phyloP scores from a whole-genome alignment of 352 stramenopile genomes.

The Globisporangium paroecandrum region DNA sequence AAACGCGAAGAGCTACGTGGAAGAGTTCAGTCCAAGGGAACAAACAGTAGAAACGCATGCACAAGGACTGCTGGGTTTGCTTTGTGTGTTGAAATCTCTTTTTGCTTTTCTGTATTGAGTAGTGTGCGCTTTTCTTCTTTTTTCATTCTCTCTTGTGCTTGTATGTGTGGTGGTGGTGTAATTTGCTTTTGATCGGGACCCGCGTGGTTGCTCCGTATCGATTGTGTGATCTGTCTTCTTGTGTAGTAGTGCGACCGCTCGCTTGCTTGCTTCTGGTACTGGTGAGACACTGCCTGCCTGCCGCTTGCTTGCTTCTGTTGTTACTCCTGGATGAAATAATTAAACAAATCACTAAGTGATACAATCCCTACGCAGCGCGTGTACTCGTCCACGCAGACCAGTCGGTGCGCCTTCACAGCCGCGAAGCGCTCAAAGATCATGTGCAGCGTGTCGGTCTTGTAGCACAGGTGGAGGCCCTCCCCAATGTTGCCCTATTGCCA shows the following conservation, averaged over 20 bases:
- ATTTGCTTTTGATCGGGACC: not conserved
- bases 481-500: slow-evolving; percentile 51
- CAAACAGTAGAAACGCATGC: not conserved
- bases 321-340: slow-evolving; percentile 87
- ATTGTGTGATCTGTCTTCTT: not conserved
- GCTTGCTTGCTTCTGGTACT: not conserved
- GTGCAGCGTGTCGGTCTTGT: slow-evolving; percentile 87
- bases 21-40: not conserved
- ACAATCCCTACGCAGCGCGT: slow-evolving; percentile 78
- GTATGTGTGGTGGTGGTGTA: not conserved
- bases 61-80: not conserved
- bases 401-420: slow-evolving; percentile 79
- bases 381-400: slow-evolving; percentile 86
- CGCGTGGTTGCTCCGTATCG: not conserved
- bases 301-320: not conserved
- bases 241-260: not conserved
- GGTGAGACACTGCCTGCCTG: not conserved
- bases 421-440: slow-evolving; percentile 89
- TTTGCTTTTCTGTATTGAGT: slow-evolving; percentile 15
- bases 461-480: slow-evolving; percentile 82
- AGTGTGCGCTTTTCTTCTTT: not conserved
- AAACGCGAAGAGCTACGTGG: slow-evolving; percentile 3
- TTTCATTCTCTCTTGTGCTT: slow-evolving; percentile 1
- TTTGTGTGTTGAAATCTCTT: slow-evolving; percentile 4
- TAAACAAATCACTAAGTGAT: slow-evolving; percentile 88